A percentile compares a stretch with the other conserved stretches of the same genome.
phyloP scores from a whole-genome alignment of 1,284 basidiomycete genomes.

The Schizophyllum commune region DNA sequence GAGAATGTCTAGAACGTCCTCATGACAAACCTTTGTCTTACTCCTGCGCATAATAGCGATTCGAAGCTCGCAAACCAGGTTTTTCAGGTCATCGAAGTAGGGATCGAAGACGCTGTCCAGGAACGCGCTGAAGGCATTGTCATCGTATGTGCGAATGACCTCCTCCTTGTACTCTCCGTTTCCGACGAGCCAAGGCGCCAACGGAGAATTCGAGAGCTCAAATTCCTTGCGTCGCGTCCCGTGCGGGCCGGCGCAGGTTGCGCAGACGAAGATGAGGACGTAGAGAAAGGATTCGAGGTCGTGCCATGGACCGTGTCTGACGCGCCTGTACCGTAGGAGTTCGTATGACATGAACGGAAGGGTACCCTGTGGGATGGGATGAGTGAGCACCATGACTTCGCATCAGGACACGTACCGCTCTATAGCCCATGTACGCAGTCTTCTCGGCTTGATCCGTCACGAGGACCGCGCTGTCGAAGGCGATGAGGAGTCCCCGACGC shows the following conservation, averaged over 20 bases:
- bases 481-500: conserved; percentile 4
- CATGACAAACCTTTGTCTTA: too few relatives aligned
- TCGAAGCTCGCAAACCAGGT: conserved; percentile 2
- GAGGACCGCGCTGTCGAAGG: conserved; percentile 1
- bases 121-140: too few relatives aligned
- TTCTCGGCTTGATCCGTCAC: background rate
- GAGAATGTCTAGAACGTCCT: too few relatives aligned
- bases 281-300: conserved; percentile 7
- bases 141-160: too few relatives aligned
- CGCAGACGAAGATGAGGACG: conserved; percentile 4
- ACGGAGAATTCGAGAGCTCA: too few relatives aligned
- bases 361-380: conserved; percentile 3
- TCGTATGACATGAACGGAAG: conserved; percentile 7
- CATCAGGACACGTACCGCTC: background rate
- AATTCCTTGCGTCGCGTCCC: too few relatives aligned
- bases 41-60: background rate
- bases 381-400: background rate
- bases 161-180: too few relatives aligned
- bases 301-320: background rate
- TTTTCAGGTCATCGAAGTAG: conserved; percentile 8
- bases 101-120: background rate
- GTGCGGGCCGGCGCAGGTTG: too few relatives aligned
- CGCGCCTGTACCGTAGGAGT: conserved; percentile 3
- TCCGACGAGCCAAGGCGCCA: too few relatives aligned
- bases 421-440: background rate